Evolutionary conservation across 352 stramenopile genomes (phyloP).

Genomic region (Thalassiosira ordinaria): DNA sequence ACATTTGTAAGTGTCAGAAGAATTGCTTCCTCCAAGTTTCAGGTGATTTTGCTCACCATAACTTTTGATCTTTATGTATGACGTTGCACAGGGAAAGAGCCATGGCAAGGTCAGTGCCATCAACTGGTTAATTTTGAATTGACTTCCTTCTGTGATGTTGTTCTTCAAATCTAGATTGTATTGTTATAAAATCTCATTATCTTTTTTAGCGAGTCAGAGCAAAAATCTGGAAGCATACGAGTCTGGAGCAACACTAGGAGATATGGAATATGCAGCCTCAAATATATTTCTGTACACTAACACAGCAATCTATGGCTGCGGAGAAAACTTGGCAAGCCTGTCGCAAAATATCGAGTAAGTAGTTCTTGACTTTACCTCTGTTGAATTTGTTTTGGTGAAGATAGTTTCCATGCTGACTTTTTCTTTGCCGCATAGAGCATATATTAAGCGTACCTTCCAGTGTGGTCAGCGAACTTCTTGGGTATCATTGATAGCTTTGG

Average conservation of each 20-base stretch:
- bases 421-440: conserved; percentile 3
- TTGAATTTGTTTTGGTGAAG: too few species aligned
- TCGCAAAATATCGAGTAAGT: conserved; percentile 8
- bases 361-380: too few species aligned
- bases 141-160: background rate
- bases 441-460: conserved; percentile 28
- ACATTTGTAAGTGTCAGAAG: conserved; percentile 24
- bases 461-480: conserved; percentile 17
- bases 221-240: conserved; percentile 54
- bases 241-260: conserved; percentile 15
- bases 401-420: too few species aligned
- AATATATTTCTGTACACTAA: conserved; percentile 27
- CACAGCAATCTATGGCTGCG: conserved; percentile 37
- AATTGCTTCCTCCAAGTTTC: too few species aligned
- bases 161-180: background rate
- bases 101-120: conserved; percentile 38
- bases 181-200: background rate
- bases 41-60: background rate
- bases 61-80: background rate
- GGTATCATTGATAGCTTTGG: background rate
- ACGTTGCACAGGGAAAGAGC: conserved; percentile 24
- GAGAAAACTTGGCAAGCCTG: conserved; percentile 22
- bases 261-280: conserved; percentile 36
- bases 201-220: conserved; percentile 20
- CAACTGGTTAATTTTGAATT: background rate